Base-by-base conservation (phyloP, 164 flowering plant species). In the Akebia trifoliata region DNA sequence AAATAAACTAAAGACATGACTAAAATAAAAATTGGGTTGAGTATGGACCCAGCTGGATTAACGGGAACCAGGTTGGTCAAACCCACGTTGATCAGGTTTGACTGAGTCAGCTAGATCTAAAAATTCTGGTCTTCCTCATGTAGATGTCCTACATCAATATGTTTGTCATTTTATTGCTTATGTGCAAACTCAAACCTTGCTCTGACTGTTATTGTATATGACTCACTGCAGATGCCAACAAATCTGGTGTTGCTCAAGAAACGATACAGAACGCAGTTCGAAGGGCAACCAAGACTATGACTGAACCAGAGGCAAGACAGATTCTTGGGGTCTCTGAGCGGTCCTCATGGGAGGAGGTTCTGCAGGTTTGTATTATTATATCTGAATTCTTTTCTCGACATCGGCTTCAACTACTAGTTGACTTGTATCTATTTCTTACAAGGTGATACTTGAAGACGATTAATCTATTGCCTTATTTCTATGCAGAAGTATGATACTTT, bases 271-370 rank as follows among this genome's bases (percentile, higher is more conserved):
- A 66, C 50, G 54, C 60, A 4, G 49, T 70, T 26, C 59, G 60
- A 5, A 57, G 77, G 65, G 78, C 71, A 28, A 75, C 75, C 72
- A 81, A 75, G 72, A 40, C 50, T 20, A 81, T 84, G 82, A 53
- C 79, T 1, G 87, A 80, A 53, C 65, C 58, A 50, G 94, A 84
- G 67, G 86, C 95, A n/a, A 70, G 86, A 69, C 81, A 82, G 73
- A 76, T 86, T 50, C 75, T 84, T 28, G 90, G 95, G 15, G 78
- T 82, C 38, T 56, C 76, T 15, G 90, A 84, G 70, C 29, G 61
- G 14, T 52, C 88, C 2, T 43, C 86, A 6, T 84, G 90, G 90
- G 84, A 82, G 56, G 95, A 82, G 50, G 64, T 84, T 20, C 38
- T 79, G 68, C 47, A 81, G 86, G 95, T 79, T 32, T 57, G 54